A percentile compares a stretch with the other conserved stretches of the same genome.
Conservation (phyloP, 1,284 basidiomycete species). For the Trichosporon sp. region DNA sequence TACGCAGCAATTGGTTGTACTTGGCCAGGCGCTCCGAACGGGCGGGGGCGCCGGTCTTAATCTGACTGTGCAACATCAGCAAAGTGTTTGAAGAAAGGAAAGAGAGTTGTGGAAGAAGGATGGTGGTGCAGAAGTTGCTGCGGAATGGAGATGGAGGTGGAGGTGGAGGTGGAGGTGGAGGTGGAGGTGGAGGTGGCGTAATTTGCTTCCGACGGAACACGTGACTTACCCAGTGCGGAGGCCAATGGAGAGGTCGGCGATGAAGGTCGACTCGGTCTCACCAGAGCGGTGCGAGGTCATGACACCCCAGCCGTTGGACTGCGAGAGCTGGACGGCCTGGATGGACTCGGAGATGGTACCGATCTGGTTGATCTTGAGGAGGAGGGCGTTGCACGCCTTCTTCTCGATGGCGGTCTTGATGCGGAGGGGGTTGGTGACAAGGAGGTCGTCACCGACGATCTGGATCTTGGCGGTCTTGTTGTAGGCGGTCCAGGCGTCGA, state of each 20-base stretch:
- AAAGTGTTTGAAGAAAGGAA: background rate
- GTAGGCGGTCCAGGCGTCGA: conserved; percentile 96
- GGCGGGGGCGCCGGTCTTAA: conserved; percentile 11
- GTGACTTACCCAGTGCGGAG: conserved; percentile 59
- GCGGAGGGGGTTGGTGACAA: conserved; percentile 94
- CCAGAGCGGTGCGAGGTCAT: conserved; percentile 99
- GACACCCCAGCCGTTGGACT: conserved; percentile 96
- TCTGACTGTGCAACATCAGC: conserved; percentile 2
- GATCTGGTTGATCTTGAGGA: conserved; percentile 99
- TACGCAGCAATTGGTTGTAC: conserved; percentile 80
- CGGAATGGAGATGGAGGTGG: background rate
- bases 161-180: background rate
- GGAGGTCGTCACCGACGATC: conserved; percentile 97
- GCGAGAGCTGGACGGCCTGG: conserved; percentile 77
- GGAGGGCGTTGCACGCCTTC: conserved; percentile 98
- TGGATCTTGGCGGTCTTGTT: conserved; percentile 58
- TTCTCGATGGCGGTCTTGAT: conserved; percentile 99
- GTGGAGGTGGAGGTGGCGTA: background rate
- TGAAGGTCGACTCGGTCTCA: conserved; percentile 94
- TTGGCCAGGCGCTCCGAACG: conserved; percentile 25
- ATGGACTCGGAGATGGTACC: conserved; percentile 98
- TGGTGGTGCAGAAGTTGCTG: background rate
- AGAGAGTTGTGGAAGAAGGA: background rate
- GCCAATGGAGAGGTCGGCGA: conserved; percentile 93
- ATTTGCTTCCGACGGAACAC: background rate